Evolutionary conservation across 2,329 filamentous ascomycete species (phyloP).

Genomic region (Allantophomopsis lycopodina): DNA sequence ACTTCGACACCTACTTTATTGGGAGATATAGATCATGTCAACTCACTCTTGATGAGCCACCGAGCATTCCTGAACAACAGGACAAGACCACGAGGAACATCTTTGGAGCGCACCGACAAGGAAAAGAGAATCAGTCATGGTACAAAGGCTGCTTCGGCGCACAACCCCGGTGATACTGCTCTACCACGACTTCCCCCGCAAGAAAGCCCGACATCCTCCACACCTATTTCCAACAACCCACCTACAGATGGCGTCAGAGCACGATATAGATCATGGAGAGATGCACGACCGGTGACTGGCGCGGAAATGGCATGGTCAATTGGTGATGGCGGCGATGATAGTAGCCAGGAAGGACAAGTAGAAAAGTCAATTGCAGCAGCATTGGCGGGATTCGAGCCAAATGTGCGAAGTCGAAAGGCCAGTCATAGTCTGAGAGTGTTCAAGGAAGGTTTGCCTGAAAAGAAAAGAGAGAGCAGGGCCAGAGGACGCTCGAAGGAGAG

Average conservation of each 20-base stretch:
- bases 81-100: constrained; percentile 19
- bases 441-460: constrained; percentile 48
- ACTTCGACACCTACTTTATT: constrained; percentile 4
- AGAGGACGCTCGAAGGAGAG: constrained; percentile 14
- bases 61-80: constrained; percentile 18
- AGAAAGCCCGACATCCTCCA: constrained; percentile 6
- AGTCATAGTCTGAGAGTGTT: constrained; percentile 56
- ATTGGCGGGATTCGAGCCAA: constrained; percentile 45
- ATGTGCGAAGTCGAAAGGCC: constrained; percentile 51
- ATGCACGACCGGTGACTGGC: constrained; percentile 8
- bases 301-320: constrained; percentile 52
- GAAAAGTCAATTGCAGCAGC: constrained; percentile 52
- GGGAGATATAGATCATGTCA: constrained; percentile 19
- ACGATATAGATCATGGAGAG: constrained; percentile 19
- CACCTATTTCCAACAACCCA: constrained; percentile 11
- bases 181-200: constrained; percentile 13
- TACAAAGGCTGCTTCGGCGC: constrained; percentile 13
- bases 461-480: constrained; percentile 31
- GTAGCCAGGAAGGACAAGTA: constrained; percentile 44
- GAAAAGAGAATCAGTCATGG: constrained; percentile 22
- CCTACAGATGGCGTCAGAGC: constrained; percentile 17
- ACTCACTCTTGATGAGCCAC: constrained; percentile 20
- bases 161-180: constrained; percentile 20
- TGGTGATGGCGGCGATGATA: constrained; percentile 35
- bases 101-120: constrained; percentile 27